Evolutionary conservation across 78 protist genomes (phyloP).

Genomic region (Dictyostelium brefeldianum): DNA sequence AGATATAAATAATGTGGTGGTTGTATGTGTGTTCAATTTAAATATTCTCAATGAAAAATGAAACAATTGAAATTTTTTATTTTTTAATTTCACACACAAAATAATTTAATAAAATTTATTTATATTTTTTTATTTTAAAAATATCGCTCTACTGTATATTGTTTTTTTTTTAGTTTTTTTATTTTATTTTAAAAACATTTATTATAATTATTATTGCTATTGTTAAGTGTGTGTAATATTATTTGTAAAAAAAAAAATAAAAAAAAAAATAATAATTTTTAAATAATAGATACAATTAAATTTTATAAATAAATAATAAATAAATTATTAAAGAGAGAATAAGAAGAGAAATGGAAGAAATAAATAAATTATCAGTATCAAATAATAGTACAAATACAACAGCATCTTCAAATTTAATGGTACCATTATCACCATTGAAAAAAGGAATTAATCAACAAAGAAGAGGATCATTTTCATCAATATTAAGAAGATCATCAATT

Average conservation of each 20-base stretch:
- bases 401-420: too few relatives aligned
- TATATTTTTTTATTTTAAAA: neutral
- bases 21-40: too few relatives aligned
- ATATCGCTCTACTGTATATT: too few relatives aligned
- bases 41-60: too few relatives aligned
- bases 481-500: slow-evolving; percentile 53
- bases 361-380: slow-evolving; percentile 17
- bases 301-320: too few relatives aligned
- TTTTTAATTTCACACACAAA: neutral
- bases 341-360: neutral
- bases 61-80: neutral
- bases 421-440: slow-evolving; percentile 38
- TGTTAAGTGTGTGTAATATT: too few relatives aligned
- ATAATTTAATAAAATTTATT: neutral
- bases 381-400: neutral
- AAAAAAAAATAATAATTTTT: neutral
- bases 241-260: neutral
- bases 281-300: too few relatives aligned
- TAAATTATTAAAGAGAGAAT: too few relatives aligned
- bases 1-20: too few relatives aligned
- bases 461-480: slow-evolving; percentile 73
- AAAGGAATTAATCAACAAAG: slow-evolving; percentile 28
- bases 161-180: neutral
- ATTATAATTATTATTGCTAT: neutral
- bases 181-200: neutral